Evolutionary conservation across 345 rosid species (phyloP).

Genomic region (Psidium friedrichsthalianum): DNA sequence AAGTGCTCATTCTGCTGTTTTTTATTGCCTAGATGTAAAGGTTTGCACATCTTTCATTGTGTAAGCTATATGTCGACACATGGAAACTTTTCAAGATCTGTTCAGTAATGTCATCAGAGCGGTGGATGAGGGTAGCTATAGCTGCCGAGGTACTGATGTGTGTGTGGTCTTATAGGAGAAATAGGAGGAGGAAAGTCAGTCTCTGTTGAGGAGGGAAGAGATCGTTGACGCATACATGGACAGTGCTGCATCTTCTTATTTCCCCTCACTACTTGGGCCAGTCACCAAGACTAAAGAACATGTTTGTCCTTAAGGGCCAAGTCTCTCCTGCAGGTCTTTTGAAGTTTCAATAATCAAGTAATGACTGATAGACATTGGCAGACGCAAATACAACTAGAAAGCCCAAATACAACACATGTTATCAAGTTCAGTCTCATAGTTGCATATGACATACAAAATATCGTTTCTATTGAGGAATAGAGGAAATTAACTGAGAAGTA

Average conservation of each 20-base stretch:
- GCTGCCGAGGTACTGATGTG: background rate
- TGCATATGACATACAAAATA: background rate
- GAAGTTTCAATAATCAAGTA: background rate
- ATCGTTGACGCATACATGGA: background rate
- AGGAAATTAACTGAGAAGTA: background rate
- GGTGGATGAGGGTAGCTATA: background rate
- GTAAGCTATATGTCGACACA: background rate
- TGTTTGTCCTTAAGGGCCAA: background rate
- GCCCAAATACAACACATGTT: background rate
- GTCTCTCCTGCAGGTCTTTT: background rate
- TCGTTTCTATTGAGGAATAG: background rate
- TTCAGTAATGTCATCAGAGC: background rate
- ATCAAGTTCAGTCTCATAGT: background rate
- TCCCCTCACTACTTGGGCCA: background rate
- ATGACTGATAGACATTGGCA: background rate
- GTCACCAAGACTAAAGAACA: background rate
- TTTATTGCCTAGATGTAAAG: background rate
- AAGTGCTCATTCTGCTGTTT: background rate
- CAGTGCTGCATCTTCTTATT: background rate
- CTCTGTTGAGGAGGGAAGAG: background rate
- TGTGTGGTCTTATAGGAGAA: background rate
- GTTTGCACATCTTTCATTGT: background rate
- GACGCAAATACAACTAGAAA: background rate
- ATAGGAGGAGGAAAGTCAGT: background rate
- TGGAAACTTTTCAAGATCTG: background rate